phyloP scores from a whole-genome alignment of 129 eudicot species.

The Cynara cardunculus region DNA sequence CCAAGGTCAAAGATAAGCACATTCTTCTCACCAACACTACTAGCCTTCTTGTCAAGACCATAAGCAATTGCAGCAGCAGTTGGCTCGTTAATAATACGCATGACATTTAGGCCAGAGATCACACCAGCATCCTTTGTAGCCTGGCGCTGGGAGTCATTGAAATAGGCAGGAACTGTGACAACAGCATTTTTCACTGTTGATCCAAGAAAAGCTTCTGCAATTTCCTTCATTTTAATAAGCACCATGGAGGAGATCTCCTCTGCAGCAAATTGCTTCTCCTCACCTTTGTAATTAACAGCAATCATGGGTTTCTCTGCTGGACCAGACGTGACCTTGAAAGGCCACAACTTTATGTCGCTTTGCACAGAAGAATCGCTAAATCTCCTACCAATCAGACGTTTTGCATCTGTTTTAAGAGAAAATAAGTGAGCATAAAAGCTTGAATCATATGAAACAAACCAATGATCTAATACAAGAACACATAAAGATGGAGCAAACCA shows the following conservation, averaged over 20 bases:
- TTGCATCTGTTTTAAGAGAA: constrained; percentile 12
- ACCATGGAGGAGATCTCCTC: constrained; percentile 34
- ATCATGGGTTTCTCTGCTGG: constrained; percentile 32
- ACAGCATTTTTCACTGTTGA: constrained; percentile 28
- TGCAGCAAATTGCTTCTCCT: constrained; percentile 26
- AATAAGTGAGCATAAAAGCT: not conserved
- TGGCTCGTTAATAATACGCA: constrained; percentile 40
- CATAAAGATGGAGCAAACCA: not conserved
- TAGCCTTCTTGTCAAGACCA: constrained; percentile 43
- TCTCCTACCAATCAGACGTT: constrained; percentile 30
- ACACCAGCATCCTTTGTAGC: constrained; percentile 41
- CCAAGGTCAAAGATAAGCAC: constrained; percentile 32
- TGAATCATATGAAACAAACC: not conserved
- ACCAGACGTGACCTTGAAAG: constrained; percentile 24
- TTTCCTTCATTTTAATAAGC: constrained; percentile 27
- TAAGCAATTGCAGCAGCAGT: constrained; percentile 48
- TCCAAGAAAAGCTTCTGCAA: constrained; percentile 34
- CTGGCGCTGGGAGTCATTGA: constrained; percentile 28
- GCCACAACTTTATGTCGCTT: constrained; percentile 24
- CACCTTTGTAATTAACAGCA: constrained; percentile 30
- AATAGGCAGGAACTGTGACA: constrained; percentile 31
- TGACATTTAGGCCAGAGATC: constrained; percentile 33
- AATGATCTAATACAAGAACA: not conserved
- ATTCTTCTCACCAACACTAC: constrained; percentile 35
- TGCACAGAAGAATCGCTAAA: constrained; percentile 25